Evolutionary conservation across 2,329 filamentous ascomycete genomes (phyloP).

Genomic region (Neurospora sp.): DNA sequence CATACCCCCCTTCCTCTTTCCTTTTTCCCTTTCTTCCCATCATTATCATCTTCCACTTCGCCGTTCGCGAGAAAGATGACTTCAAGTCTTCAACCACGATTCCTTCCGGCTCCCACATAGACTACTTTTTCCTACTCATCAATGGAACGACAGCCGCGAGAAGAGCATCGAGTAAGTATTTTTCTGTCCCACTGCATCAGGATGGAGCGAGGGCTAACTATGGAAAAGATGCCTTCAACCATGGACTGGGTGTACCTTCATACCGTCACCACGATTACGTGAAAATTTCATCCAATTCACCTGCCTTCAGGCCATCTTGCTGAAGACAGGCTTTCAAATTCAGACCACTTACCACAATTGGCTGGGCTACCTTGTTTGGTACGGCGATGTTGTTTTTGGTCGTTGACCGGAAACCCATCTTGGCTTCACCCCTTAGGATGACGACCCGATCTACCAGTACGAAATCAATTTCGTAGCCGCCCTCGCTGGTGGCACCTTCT

Average conservation of each 20-base stretch:
- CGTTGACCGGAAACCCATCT: slow-evolving; percentile 97
- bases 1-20: neutral
- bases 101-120: neutral
- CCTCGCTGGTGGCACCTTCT: slow-evolving; percentile 80
- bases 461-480: slow-evolving; percentile 95
- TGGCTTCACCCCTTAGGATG: slow-evolving; percentile 90
- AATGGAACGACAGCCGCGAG: neutral
- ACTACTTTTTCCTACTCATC: neutral
- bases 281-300: too few relatives aligned
- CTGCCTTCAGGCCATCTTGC: too few relatives aligned
- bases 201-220: neutral
- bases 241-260: too few relatives aligned
- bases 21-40: neutral
- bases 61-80: too few relatives aligned
- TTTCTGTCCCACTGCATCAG: neutral
- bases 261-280: neutral
- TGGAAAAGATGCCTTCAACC: neutral
- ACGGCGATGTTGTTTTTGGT: slow-evolving; percentile 90
- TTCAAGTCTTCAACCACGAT: neutral
- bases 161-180: neutral
- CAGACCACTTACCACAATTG: too few relatives aligned
- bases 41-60: too few relatives aligned
- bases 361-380: too few relatives aligned
- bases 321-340: too few relatives aligned
- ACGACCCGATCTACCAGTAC: slow-evolving; percentile 89